Base-by-base conservation (phyloP, 2,329 filamentous ascomycete genomes). In the Aspergillus alliaceus region DNA sequence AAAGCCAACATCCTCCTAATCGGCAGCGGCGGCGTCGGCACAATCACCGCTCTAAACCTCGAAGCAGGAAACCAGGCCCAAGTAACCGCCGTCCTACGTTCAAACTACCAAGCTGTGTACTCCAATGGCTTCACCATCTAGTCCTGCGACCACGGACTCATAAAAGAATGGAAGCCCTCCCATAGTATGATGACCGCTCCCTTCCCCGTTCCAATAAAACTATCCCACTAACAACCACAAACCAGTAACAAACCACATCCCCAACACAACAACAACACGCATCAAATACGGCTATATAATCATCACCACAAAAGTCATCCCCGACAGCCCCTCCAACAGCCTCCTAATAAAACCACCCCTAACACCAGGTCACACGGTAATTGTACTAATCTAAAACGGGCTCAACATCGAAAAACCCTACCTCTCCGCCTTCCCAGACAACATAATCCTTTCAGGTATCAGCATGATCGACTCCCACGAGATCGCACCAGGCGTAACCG, bases 381-480 rank as follows among this genome's bases (percentile, higher is more conserved):
- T 88, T 44, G 75, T 86, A 0, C 76, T 88, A 6, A 72, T 85
- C 5, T 85, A 88, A 59, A 88, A 88, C 64, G 85, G 85, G 0
- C 70, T 87, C n/a, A 85, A 86, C 63, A 87, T 87, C 59, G 83
- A 87, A 60, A 79, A 76, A 40, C 82, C 84, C 0, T 65, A 87
- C 20, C 65, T 82, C 20, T 57, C 67, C 1, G 68, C 71, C 0
- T 86, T 85, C 63, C 83, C 84, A 0, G 57, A 66, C 3, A 86
- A 84, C 58, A 67, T 79, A 0, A 64, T 86, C 6, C 72, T 87
- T 1, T 82, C 79, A 3, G 82, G 82, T 4, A 76, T 86, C 8
- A 79, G 77, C 2, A 72, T 81, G 51, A 84, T 83, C 53, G 81
- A 82, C 25, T 78, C 81, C 2, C 78, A 78, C 4, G 82, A 86